Evolutionary conservation across 2,329 filamentous ascomycete genomes (phyloP), one percentile per base, ranked within the genome.

Genomic region (Tolypocladium ovalisporum): DNA sequence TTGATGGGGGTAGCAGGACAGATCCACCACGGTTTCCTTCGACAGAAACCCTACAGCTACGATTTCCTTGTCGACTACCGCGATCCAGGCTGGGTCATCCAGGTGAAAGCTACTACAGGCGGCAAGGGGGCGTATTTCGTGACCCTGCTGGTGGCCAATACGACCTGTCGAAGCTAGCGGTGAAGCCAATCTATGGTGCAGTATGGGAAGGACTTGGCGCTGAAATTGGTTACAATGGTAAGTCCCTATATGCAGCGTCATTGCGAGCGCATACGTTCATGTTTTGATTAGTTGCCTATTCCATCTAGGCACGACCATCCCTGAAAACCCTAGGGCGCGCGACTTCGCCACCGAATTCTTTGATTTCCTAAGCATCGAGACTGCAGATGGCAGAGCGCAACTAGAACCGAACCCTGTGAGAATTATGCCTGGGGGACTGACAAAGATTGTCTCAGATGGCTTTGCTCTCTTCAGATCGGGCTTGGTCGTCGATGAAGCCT

Each of bases 121-220:
- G 65, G 62, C 1, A 44, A 47, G 1, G 72, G 72, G 0, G 65
- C 0, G 62, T 67, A 0, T 64, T 70, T 24, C 62, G 68, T 0
- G 62, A 63, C 0, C 61, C 63, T 1, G 62, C 37, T 7, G 64
- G 64, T 0, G 66, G 67, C 0, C n/a, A 58, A 7, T 70, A 66
- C 42, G 66, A 69, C 2, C 36, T 60, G 2, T 54, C 47, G 0
- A 53, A 60, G 0, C 39, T 75, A 0, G 51, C 56, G 2, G 53
- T 68, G 1, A 67, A 76, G 24, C 70, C 73, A 0, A 57, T 70
- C 1, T 75, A 75, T 36, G 73, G 74, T 1, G 72, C 73, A 0
- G 74, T 75, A 0, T 76, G 73, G 73, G 71, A 76, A 54, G 74
- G 69, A 0, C 62, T 77, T 0, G 73, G 74, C 0, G 69, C 69